Base-by-base conservation (phyloP, 306 rosid genomes). In the Trichosanthes cucumerina region DNA sequence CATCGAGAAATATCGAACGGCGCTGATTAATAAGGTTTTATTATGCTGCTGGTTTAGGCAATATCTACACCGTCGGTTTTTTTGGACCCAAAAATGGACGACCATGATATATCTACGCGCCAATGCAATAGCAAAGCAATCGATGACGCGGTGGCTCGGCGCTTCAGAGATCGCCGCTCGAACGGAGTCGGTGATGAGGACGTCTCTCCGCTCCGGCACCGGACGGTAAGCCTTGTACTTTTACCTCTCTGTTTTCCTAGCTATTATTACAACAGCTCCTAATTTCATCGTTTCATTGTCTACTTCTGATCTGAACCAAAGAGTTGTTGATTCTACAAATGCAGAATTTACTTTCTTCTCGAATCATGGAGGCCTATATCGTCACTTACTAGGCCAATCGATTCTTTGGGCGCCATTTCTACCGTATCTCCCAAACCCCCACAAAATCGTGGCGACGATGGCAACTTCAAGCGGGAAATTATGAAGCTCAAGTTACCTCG, bases 151-250 rank as follows among this genome's bases (percentile, higher is more conserved):
- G 54, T 26, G 74, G 50, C 41, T 8, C 19, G 26, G 33, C 36
- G 78, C 65, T 9, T 16, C 4, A 26, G 33, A 52, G 24, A 59
- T 50, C 70, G 63, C 78, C 18, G 70, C 58, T 19, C 66, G 46
- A 78, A 31, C 39, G n/a, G 65, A 57, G 54, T 59, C 80, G 56
- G 85, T 87, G 92, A 88, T 89, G 49, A 58, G 26, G 79, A 88
- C 75, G 77, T 69, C 23, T 26, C n/a, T 82, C 43, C 7, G 72
- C 60, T 74, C 82, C 79, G 85, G 79, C 79, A 54, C 86, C 76
- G 76, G 66, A 83, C 81, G 87, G 86, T 85, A 80, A 57, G 84
- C 34, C 26, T 11, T 53, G 31, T 14, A 36, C 34, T 26, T 71
- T 60, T 46, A 64, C 58, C 36, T 12, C 64, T 19, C 14, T 77